Evolutionary conservation across 129 eudicot genomes (phyloP).

Genomic region (Lactuca sativa): DNA sequence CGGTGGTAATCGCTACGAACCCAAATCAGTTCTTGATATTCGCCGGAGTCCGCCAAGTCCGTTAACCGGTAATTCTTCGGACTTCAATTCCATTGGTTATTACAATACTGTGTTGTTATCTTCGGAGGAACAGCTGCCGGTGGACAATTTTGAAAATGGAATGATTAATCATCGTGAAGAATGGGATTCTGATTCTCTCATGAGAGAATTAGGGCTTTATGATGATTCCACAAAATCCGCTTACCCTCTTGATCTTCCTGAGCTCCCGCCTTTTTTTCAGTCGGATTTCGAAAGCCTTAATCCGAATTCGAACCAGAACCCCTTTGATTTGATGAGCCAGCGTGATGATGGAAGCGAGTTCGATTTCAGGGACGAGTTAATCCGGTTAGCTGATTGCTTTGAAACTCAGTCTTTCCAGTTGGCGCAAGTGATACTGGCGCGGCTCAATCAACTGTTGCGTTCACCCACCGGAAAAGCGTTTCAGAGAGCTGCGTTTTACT

Average conservation of each 20-base stretch:
- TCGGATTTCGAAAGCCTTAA: conserved; percentile 39
- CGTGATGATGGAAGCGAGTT: conserved; percentile 32
- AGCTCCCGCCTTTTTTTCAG: conserved; percentile 44
- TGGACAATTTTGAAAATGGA: conserved; percentile 43
- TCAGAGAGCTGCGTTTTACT: conserved; percentile 81
- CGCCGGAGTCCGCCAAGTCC: conserved; percentile 74
- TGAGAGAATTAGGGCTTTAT: conserved; percentile 33
- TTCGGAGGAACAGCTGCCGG: conserved; percentile 29
- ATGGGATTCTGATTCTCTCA: conserved; percentile 71
- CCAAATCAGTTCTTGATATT: conserved; percentile 85
- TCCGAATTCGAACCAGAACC: conserved; percentile 20
- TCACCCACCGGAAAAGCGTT: conserved; percentile 61
- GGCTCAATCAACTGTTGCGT: conserved; percentile 73
- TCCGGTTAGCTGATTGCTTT: conserved; percentile 66
- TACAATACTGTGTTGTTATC: conserved; percentile 1
- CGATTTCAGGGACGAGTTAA: conserved; percentile 63
- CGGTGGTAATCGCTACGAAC: conserved; percentile 56
- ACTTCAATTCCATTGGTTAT: conserved; percentile 12
- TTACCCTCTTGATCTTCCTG: conserved; percentile 41
- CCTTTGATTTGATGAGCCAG: conserved; percentile 38
- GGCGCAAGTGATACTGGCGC: conserved; percentile 58
- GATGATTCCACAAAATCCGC: conserved; percentile 31
- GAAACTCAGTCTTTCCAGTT: conserved; percentile 72
- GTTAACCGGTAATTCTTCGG: conserved; percentile 27
- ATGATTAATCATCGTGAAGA: conserved; percentile 62